A percentile compares a stretch with the other conserved stretches of the same genome.
phyloP scores from a whole-genome alignment of 2,329 filamentous ascomycete genomes.

The Colletotrichum lentis region DNA sequence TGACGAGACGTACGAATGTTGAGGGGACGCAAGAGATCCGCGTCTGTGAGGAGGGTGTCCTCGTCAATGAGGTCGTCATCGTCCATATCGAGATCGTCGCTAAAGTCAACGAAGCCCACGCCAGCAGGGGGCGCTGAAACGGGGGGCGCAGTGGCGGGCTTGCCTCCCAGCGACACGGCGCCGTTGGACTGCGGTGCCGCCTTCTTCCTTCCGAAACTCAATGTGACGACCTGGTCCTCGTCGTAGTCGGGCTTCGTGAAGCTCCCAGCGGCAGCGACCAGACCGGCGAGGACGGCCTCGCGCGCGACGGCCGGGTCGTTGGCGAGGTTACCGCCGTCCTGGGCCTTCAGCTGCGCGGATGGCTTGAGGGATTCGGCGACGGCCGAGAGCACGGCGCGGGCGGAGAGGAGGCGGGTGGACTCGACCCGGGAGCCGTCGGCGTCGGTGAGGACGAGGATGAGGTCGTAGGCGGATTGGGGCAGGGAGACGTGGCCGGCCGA shows the following conservation, averaged over 20 bases:
- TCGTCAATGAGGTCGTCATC: slow-evolving; percentile 91
- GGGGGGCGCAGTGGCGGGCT: slow-evolving; percentile 54
- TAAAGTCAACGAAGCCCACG: slow-evolving; percentile 74
- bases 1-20: slow-evolving; percentile 75
- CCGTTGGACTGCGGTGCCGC: slow-evolving; percentile 41
- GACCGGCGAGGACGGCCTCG: slow-evolving; percentile 86
- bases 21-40: slow-evolving; percentile 80
- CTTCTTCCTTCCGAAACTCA: slow-evolving; percentile 53
- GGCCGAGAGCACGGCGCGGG: slow-evolving; percentile 71
- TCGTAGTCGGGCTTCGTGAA: slow-evolving; percentile 76
- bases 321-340: slow-evolving; percentile 69
- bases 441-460: slow-evolving; percentile 84
- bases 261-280: slow-evolving; percentile 69
- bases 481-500: slow-evolving; percentile 82
- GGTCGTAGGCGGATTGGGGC: slow-evolving; percentile 79
- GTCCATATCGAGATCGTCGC: slow-evolving; percentile 61
- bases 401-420: slow-evolving; percentile 71
- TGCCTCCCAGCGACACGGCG: slow-evolving; percentile 46
- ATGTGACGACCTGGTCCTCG: slow-evolving; percentile 64
- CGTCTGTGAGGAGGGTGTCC: slow-evolving; percentile 83
- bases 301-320: slow-evolving; percentile 61
- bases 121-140: slow-evolving; percentile 55
- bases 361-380: slow-evolving; percentile 67
- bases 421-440: slow-evolving; percentile 71
- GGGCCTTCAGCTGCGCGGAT: slow-evolving; percentile 72